Evolutionary conservation across 1,284 basidiomycete genomes (phyloP), one percentile per base, ranked within the genome.

Genomic region (Moesziomyces sp.): DNA sequence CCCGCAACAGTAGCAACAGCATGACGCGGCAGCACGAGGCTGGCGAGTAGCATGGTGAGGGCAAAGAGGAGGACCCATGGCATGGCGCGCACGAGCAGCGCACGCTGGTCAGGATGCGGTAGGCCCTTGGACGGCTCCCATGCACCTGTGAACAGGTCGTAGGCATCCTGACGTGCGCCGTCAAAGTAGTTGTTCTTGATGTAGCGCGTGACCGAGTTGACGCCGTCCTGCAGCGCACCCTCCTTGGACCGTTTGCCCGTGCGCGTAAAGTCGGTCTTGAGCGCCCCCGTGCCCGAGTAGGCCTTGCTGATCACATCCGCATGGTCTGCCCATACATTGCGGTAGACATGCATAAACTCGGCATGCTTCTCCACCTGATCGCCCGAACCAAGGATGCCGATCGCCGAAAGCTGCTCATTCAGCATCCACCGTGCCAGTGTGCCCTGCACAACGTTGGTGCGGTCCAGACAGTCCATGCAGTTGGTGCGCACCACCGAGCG

Each of bases 251-350:
- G 89, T 84, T 92, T 92, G 78, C 94, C 96, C 0, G 94, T 98
- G 50, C 85, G 95, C 1, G 82, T 99, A 84, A 94, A 98, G 85
- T 99, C 97, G 1, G 94, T 94, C 86, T 99, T 99, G 76, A 99
- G 86, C 1, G 97, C 97, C 16, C 93, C 95, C 23, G 95, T 96
- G 24, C 97, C 97, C 53, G 91, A 92, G 85, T 99, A 99, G 0
- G 95, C 94, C 64, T 89, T 90, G 1, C 94, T 91, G 71, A 99
- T 92, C 52, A 88, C 87, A 85, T 99, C 94, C 19, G 94, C 97
- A 83, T 99, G 96, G 83, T 99, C 93, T 21, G 97, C 92, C 97
- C 97, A 99, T 84, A 98, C 94, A 95, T 74, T 92, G 82, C 96
- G 89, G 86, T 97, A 95, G 68, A 94, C 89, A 75, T 88, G 88